phyloP scores from a whole-genome alignment of 1,139 yeast species.

The Protomyces macrosporus region DNA sequence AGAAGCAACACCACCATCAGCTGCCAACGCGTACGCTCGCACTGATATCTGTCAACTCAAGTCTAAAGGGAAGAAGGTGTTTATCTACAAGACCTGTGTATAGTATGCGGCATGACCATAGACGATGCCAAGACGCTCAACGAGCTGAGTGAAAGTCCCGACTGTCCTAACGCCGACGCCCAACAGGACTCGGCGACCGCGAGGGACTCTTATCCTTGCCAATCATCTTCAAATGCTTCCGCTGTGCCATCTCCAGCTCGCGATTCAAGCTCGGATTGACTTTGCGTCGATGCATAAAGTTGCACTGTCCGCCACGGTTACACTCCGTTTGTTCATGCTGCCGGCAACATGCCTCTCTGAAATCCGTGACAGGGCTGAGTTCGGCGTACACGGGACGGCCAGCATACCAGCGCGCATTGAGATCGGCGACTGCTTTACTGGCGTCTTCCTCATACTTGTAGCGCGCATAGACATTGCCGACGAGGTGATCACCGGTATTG shows the following conservation, averaged over 20 bases:
- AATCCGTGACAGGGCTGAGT: slow-evolving; percentile 66
- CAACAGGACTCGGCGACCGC: slow-evolving; percentile 27
- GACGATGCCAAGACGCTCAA: no score
- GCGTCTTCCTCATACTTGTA: slow-evolving; percentile 58
- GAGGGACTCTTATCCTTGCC: slow-evolving; percentile 33
- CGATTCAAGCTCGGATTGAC: slow-evolving; percentile 48
- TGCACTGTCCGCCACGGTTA: slow-evolving; percentile 74
- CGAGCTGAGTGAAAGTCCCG: neutral
- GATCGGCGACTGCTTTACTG: slow-evolving; percentile 50
- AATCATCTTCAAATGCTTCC: slow-evolving; percentile 34
- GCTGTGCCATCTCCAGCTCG: slow-evolving; percentile 43
- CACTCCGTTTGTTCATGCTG: slow-evolving; percentile 63
- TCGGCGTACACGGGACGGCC: slow-evolving; percentile 77
- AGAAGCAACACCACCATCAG: no score
- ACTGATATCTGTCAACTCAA: no score
- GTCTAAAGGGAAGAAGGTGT: neutral
- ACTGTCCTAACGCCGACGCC: neutral
- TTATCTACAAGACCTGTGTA: neutral
- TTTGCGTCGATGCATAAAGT: slow-evolving; percentile 72
- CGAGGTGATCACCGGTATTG: slow-evolving; percentile 71
- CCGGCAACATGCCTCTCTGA: slow-evolving; percentile 68
- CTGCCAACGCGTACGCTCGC: no score
- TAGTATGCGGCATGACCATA: no score
- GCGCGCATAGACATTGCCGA: slow-evolving; percentile 76
- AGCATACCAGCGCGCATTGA: slow-evolving; percentile 78